Base-by-base conservation (phyloP, 768 basidiomycete genomes). In the Rhizopogon vulgaris region DNA sequence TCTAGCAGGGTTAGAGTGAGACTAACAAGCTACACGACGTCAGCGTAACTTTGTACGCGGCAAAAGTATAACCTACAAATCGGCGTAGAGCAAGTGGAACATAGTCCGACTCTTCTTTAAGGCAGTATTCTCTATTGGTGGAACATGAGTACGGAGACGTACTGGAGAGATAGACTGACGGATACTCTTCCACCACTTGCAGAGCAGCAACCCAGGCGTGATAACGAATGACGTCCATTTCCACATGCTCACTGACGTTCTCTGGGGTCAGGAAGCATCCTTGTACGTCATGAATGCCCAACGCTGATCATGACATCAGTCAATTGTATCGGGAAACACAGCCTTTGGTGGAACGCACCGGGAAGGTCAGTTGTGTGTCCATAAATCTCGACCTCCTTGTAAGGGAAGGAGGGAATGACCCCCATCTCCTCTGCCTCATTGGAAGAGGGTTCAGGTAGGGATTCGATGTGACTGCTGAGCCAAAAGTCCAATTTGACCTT, bases 1-100 rank as follows among this genome's bases (percentile, higher is more conserved):
- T 77, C 73, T 43, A 74, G 58, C 48, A 81, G 61, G 3, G 70
- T 71, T 4, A 62, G 59, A 18, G 77, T 78, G 24, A 83, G 58
- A 57, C 82, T 78, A 48, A 79, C 71, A 41, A 83, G 58, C 83
- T 84, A 52, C 8, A 55, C 56, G 18, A 30, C 5, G 18, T 25
- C 22, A 51, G 30, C 9, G 15, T 14, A 14, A 27, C 15, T 34
- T 41, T n/a, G 17, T 17, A 12, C 5, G 8, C 36, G 14, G 15
- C 7, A 38, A 1, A 34, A 34, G 30, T 15, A 4, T 22, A 22
- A 46, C 45, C 54, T 52, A 73, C 71, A 34, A 69, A 73, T 47
- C 60, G 60, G 49, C 62, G 60, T 56, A 62, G 58, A 15, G 32
- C 30, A 7, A 2, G 45, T 18, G 0, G 18, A 1, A 22, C 18